phyloP scores from a whole-genome alignment of 164 flowering plant species.

The Sedum album region DNA sequence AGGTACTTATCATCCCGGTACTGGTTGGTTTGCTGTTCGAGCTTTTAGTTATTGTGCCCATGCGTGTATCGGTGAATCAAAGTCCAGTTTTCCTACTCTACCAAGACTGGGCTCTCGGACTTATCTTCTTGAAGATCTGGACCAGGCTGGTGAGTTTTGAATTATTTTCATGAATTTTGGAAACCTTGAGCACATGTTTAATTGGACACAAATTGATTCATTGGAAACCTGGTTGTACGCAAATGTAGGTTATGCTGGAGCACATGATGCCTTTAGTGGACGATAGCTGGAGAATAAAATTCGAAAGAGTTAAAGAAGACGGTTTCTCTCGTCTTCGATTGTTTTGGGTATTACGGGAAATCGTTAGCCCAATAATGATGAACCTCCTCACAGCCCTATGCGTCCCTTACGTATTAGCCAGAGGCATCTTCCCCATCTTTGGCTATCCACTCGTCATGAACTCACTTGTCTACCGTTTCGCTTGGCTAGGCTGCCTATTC shows the following conservation, averaged over 20 bases:
- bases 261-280: slow-evolving; percentile 90
- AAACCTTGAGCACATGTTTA: background rate
- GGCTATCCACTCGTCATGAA: slow-evolving; percentile 87
- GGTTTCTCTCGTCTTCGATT: slow-evolving; percentile 90
- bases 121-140: slow-evolving; percentile 95
- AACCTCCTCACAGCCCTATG: slow-evolving; percentile 90
- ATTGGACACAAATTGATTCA: background rate
- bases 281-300: slow-evolving; percentile 85
- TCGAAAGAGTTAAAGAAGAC: slow-evolving; percentile 90
- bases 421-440: slow-evolving; percentile 80
- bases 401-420: slow-evolving; percentile 86
- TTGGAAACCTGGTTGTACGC: background rate
- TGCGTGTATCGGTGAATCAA: slow-evolving; percentile 96
- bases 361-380: slow-evolving; percentile 76
- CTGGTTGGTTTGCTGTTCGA: slow-evolving; percentile 91
- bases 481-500: slow-evolving; percentile 91
- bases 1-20: slow-evolving; percentile 92
- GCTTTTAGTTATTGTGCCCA: slow-evolving; percentile 93
- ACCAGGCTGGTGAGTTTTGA: slow-evolving; percentile 68
- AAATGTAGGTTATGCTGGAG: slow-evolving; percentile 80
- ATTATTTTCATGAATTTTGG: background rate
- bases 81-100: slow-evolving; percentile 97
- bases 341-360: slow-evolving; percentile 86
- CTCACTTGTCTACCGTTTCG: slow-evolving; percentile 95
- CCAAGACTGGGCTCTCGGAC: slow-evolving; percentile 99